Base-by-base conservation (phyloP, 108 stramenopile species). In the Aureococcus anophagefferens region DNA sequence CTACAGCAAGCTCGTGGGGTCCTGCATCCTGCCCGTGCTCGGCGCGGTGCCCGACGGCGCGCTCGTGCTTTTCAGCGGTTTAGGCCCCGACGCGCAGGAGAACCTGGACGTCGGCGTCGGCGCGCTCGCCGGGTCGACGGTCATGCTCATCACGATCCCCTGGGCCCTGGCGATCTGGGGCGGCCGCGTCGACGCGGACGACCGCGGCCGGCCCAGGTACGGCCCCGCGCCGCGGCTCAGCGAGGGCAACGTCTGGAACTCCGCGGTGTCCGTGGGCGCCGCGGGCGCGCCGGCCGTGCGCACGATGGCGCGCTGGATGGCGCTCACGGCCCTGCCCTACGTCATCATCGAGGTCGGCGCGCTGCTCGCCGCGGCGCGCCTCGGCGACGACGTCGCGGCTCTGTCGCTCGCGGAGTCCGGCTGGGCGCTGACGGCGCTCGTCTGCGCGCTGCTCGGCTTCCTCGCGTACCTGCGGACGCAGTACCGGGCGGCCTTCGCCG, bases 81-180 rank as follows among this genome's bases (percentile, higher is more conserved):
- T 81, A 4, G 76, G 74, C 16, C 66, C 68, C n/a, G 11, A 29
- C 31, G 74, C 62, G 18, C 30, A 68, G 25, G 32, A 65, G 66
- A 40, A 83, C 36, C 72, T 85, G n/a, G 34, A 65, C 5, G 83
- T 85, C 30, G 85, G 84, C 40, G 83, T 86, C 18, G 85, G 85
- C 21, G 82, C 85, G 29, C 80, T 86, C 15, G 85, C 85, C 14
- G 85, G 84, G 28, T 80, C 79, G 21, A 86, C 85, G 37, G 81
- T 85, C 32, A 85, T 86, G 85, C 79, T 86, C 17, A 63, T 86
- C 46, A 86, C 84, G 30, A 74, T 86, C 17, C 84, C 85, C 14
- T 84, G 83, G 83, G n/a, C 28, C 68, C 73, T 86, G 25, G 77
- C 81, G 30, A 62, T 78, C 0, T 32, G 67, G n/a, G 80, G 69